phyloP scores from a whole-genome alignment of 75 land plant species.

The Ceratopteris richardii region DNA sequence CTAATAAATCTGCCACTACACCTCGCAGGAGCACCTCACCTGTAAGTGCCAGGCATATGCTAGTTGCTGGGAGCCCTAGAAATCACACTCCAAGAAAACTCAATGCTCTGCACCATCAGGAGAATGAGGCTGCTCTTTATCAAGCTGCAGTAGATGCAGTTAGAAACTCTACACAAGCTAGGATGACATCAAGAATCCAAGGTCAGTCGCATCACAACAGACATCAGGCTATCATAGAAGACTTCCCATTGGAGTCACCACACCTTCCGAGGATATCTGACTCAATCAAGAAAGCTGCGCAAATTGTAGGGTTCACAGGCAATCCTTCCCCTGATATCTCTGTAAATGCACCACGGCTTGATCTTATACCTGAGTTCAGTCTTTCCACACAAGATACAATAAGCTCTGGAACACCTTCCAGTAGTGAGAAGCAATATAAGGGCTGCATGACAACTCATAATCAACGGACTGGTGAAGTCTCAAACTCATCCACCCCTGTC shows the following conservation, averaged over 20 bases:
- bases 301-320: constrained; percentile 5
- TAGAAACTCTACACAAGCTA: neutral
- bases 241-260: neutral
- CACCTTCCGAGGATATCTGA: neutral
- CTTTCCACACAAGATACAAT: constrained; percentile 2
- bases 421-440: constrained; percentile 1
- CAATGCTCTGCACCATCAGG: neutral
- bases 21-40: constrained; percentile 4
- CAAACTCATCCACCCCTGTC: neutral
- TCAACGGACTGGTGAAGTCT: neutral
- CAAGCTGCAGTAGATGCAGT: neutral
- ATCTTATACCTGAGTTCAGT: constrained; percentile 56
- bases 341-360: constrained; percentile 78
- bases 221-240: neutral
- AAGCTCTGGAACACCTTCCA: neutral
- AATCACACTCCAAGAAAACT: constrained; percentile 1
- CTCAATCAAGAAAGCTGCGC: neutral
- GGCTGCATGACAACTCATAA: neutral
- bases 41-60: neutral
- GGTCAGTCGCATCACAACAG: neutral
- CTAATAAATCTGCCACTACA: neutral
- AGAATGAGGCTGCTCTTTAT: neutral
- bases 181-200: neutral
- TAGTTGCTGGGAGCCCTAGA: constrained; percentile 3
- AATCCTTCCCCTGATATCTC: constrained; percentile 72